Evolutionary conservation across 2,329 filamentous ascomycete species (phyloP).

Genomic region (Zasmidium cellare): DNA sequence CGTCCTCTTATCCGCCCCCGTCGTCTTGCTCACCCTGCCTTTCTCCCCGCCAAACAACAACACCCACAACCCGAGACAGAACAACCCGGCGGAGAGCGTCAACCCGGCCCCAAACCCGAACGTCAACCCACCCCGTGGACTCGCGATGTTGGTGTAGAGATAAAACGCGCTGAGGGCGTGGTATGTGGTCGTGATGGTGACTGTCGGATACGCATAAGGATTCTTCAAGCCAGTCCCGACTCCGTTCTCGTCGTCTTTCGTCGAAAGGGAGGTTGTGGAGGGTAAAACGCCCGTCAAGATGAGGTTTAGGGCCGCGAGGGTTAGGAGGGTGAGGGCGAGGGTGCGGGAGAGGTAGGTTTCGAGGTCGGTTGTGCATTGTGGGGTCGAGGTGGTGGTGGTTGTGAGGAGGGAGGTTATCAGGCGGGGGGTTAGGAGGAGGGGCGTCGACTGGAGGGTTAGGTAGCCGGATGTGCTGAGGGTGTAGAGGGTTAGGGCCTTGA

Average conservation of each 20-base stretch:
- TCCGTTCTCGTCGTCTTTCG: not conserved
- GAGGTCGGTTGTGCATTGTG: conserved; percentile 58
- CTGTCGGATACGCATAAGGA: conserved; percentile 58
- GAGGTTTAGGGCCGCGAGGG: conserved; percentile 63
- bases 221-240: conserved; percentile 10
- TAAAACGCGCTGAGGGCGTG: conserved; percentile 65
- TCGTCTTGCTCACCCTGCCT: conserved; percentile 61
- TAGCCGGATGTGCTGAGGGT: conserved; percentile 45
- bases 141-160: conserved; percentile 65
- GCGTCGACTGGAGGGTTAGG: conserved; percentile 47
- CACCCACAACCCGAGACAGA: conserved; percentile 65
- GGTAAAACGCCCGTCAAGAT: conserved; percentile 72
- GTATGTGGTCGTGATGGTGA: conserved; percentile 65
- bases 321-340: conserved; percentile 66
- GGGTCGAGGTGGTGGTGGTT: conserved; percentile 48
- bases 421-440: conserved; percentile 60
- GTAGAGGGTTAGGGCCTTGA: conserved; percentile 46
- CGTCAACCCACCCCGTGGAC: conserved; percentile 45
- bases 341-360: conserved; percentile 74
- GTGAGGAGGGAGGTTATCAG: conserved; percentile 61
- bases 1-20: conserved; percentile 66
- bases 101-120: conserved; percentile 60
- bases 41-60: conserved; percentile 57
- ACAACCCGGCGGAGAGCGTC: conserved; percentile 57
- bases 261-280: conserved; percentile 39